Conservation (phyloP, 1,139 yeast species). For the Sugiyamaella xylanicola region DNA sequence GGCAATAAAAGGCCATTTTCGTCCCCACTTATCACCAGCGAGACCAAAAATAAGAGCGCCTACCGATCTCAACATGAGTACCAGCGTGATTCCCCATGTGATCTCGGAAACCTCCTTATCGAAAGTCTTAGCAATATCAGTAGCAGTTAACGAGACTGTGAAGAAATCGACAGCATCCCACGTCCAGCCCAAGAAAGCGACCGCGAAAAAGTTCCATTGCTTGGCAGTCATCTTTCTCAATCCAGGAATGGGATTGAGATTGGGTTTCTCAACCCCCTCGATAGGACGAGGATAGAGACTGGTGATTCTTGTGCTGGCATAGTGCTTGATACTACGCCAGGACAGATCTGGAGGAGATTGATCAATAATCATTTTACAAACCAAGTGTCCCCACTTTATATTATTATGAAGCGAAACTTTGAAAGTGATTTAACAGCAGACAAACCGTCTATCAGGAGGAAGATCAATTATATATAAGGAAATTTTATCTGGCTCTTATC, state of each 20-base stretch:
- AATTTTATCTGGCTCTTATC: neutral
- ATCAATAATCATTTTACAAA: conserved; percentile 8
- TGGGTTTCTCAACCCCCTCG: conserved; percentile 24
- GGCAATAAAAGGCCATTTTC: conserved; percentile 67
- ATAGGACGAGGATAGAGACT: conserved; percentile 48
- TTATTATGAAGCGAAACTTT: neutral
- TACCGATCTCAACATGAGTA: conserved; percentile 75
- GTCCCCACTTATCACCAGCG: conserved; percentile 66
- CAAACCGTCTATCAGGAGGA: neutral
- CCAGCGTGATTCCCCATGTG: conserved; percentile 82
- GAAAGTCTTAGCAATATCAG: conserved; percentile 57
- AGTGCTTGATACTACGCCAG: conserved; percentile 37
- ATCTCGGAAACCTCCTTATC: conserved; percentile 54
- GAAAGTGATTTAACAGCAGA: too few species aligned
- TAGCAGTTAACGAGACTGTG: conserved; percentile 63
- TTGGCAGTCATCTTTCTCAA: conserved; percentile 48
- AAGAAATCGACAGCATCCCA: conserved; percentile 82
- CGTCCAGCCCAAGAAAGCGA: conserved; percentile 74
- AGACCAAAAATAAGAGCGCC: conserved; percentile 75
- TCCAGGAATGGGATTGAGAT: conserved; percentile 57
- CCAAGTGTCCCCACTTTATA: neutral
- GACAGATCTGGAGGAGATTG: conserved; percentile 7
- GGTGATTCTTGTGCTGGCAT: conserved; percentile 48
- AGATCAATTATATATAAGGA: neutral
- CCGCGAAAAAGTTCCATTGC: conserved; percentile 64